phyloP scores from a whole-genome alignment of 2,329 filamentous ascomycete species.

The Harringtonia lauricola region DNA sequence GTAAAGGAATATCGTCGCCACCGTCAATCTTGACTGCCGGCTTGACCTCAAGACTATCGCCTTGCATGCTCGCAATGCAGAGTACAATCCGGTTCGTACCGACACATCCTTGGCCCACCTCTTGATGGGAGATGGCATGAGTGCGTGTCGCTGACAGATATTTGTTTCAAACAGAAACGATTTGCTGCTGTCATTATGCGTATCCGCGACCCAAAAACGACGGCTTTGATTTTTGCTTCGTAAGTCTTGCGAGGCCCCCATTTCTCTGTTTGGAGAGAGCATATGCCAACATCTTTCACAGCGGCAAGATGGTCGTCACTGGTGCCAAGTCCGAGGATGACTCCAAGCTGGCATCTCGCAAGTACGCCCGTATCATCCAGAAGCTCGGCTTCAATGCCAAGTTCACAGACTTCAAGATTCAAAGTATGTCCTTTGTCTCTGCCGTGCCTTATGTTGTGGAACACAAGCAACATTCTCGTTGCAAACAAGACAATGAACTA shows the following conservation, averaged over 20 bases:
- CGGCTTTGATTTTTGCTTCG: constrained; percentile 83
- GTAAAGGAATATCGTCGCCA: constrained; percentile 94
- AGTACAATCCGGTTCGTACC: constrained; percentile 66
- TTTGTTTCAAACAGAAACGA: constrained; percentile 46
- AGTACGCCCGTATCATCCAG: constrained; percentile 98
- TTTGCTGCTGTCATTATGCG: constrained; percentile 99
- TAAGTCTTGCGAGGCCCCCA: constrained; percentile 3
- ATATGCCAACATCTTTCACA: constrained; percentile 22
- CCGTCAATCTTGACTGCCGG: constrained; percentile 96
- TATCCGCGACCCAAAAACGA: constrained; percentile 98
- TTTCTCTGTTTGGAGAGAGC: background rate
- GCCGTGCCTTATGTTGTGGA: background rate
- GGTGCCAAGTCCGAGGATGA: constrained; percentile 97
- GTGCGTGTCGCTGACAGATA: background rate
- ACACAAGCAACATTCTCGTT: too few species aligned
- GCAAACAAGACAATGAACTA: background rate
- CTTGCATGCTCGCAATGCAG: constrained; percentile 93
- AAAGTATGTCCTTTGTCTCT: constrained; percentile 37
- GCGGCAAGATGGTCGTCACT: constrained; percentile 98
- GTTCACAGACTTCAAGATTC: constrained; percentile 99
- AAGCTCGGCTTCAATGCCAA: constrained; percentile 99
- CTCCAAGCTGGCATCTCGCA: constrained; percentile 90
- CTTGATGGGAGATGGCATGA: background rate
- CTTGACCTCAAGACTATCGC: constrained; percentile 98
- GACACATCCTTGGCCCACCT: background rate